Percentiles rank a stretch among this genome's conserved stretches.
Evolutionary conservation across 257 asterid genomes (phyloP).

Genomic region (Solanum chiquidenum): DNA sequence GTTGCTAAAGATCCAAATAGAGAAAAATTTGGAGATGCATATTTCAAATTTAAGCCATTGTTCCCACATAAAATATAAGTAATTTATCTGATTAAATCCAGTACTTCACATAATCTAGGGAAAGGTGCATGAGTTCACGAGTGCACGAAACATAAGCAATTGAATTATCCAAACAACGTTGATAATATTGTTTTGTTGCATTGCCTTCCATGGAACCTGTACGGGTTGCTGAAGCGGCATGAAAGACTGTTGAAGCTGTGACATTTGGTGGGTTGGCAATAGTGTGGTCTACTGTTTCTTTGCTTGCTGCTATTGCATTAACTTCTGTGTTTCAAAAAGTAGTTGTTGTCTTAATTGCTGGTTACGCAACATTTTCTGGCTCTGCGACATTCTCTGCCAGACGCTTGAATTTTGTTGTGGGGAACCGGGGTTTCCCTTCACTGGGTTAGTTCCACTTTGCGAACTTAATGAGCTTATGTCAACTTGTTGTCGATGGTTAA

Average conservation of each 20-base stretch:
- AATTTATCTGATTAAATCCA: no score
- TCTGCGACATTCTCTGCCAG: conserved; percentile 7
- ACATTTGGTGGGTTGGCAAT: conserved; percentile 46
- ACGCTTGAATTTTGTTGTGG: conserved; percentile 16
- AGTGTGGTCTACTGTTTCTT: conserved; percentile 38
- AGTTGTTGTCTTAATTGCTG: conserved; percentile 24
- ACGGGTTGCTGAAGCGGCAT: background rate
- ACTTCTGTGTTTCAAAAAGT: conserved; percentile 46
- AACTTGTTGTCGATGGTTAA: conserved; percentile 17
- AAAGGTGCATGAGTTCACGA: background rate
- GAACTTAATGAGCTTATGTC: conserved; percentile 48
- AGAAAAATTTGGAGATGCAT: background rate
- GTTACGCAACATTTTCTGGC: background rate
- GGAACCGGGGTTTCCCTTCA: conserved; percentile 45
- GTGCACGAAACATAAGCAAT: background rate
- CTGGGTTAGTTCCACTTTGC: conserved; percentile 40
- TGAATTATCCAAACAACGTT: background rate
- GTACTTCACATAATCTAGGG: background rate
- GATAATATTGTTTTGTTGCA: no score
- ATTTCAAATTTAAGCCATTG: no score
- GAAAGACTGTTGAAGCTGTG: conserved; percentile 40
- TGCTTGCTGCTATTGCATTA: conserved; percentile 50
- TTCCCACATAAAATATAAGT: background rate
- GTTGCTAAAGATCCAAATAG: no score
- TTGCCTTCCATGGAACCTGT: background rate